These are phyloP conservation scores for Strigomonas culicis DNA, from an alignment of 208 protist genomes.

Conservation along the genomic window DNA sequence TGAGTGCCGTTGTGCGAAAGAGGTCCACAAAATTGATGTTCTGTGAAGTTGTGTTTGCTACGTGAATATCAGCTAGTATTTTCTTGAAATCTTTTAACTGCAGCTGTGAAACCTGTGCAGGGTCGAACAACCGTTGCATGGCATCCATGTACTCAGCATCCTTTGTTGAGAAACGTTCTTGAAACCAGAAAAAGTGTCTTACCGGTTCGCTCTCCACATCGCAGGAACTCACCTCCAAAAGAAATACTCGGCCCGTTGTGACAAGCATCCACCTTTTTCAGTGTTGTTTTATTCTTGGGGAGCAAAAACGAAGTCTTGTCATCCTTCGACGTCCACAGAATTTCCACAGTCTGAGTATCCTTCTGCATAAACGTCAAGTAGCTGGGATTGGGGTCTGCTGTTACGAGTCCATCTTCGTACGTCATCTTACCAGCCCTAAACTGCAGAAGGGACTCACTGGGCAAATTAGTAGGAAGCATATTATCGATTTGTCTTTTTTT, in stretches of 20 bases:
- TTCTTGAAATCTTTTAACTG: constrained; percentile 53
- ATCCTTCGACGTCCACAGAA: constrained; percentile 33
- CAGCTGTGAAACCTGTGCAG: constrained; percentile 14
- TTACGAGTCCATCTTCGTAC: constrained; percentile 57
- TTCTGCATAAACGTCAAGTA: constrained; percentile 49
- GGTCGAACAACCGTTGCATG: constrained; percentile 1
- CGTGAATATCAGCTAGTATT: constrained; percentile 47
- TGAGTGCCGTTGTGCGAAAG: constrained; percentile 42
- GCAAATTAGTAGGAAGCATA: constrained; percentile 10
- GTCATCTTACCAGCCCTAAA: constrained; percentile 72
- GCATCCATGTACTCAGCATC: background rate
- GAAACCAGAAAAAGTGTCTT: constrained; percentile 79
- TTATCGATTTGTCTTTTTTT: constrained; percentile 12
- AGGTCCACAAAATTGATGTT: constrained; percentile 34
- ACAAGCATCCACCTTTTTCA: constrained; percentile 57
- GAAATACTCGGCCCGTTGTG: constrained; percentile 66
- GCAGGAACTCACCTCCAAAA: constrained; percentile 45
- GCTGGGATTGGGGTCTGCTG: constrained; percentile 42
- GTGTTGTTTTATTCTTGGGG: constrained; percentile 10
- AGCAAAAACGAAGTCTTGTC: background rate
- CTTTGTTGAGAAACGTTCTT: constrained; percentile 45
- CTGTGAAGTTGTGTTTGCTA: constrained; percentile 15
- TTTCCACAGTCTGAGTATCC: constrained; percentile 25
- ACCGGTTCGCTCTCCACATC: constrained; percentile 15
- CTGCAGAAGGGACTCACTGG: constrained; percentile 22